A percentile compares a stretch with the other conserved stretches of the same genome.
These are phyloP conservation scores for Athelia psychrophila DNA, from an alignment of 1,284 basidiomycete genomes.

Conservation along the genomic window DNA sequence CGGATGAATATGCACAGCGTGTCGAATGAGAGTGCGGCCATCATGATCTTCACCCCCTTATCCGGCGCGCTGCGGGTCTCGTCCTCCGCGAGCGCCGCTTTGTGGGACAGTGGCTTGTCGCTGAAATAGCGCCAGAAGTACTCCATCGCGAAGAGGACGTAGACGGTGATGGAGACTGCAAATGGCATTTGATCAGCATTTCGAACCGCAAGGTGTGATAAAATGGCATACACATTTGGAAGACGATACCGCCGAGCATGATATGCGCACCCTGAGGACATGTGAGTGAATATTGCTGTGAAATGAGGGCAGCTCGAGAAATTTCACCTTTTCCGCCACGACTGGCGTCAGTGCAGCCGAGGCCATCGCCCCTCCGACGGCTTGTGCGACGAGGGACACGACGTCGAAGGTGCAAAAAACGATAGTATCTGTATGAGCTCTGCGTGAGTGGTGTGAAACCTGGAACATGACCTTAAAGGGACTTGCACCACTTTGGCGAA, in stretches of 20 bases:
- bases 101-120: conserved; percentile 20
- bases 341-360: conserved; percentile 27
- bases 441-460: background rate
- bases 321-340: conserved; percentile 17
- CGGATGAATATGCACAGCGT: conserved; percentile 35
- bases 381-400: conserved; percentile 50
- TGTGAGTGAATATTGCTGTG: too few relatives aligned
- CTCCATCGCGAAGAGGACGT: conserved; percentile 30
- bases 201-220: background rate
- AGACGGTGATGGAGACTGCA: conserved; percentile 34
- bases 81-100: conserved; percentile 1
- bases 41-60: conserved; percentile 21
- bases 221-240: conserved; percentile 31
- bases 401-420: conserved; percentile 47
- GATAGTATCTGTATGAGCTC: conserved; percentile 38
- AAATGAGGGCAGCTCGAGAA: background rate
- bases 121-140: conserved; percentile 33
- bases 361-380: conserved; percentile 50
- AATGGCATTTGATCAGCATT: background rate
- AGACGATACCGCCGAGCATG: conserved; percentile 49
- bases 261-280: conserved; percentile 37
- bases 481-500: conserved; percentile 37
- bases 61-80: conserved; percentile 10
- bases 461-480: background rate
- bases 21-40: conserved; percentile 27